Base-by-base conservation (phyloP, 768 basidiomycete species). In the Hebeloma cylindrosporum region DNA sequence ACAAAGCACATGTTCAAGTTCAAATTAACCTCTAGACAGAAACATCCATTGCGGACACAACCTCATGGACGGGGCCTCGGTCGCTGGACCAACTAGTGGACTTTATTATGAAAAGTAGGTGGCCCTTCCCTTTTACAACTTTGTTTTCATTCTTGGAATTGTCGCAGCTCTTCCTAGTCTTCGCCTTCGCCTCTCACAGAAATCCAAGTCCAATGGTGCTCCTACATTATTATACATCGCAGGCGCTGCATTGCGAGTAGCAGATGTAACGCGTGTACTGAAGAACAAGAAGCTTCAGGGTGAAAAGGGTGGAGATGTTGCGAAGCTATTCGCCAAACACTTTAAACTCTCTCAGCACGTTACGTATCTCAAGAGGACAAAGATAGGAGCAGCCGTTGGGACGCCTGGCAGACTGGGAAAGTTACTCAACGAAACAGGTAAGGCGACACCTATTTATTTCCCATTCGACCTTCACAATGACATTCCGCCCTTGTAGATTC, bases 311-410 rank as follows among this genome's bases (percentile, higher is more conserved):
- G 92, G 89, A 8, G 91, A 95, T 52, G 85, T 96, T 23, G 93
- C 88, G 16, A 97, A 97, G 64, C 78, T 99, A 20, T 98, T 98
- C 57, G 92, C 94, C 22, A 93, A 86, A 65, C 94, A 98, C 61
- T 83, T 95, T 68, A 96, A 94, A 67, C 71, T 94, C 29, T 71
- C 84, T 37, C 89, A 94, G 45, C 94, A 98, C 63, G 80, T 88
- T 58, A 71, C 80, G 11, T 90, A 93, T 68, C 74, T 98, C 57
- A 75, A 77, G 58, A 77, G 81, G 53, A 94, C 92, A n/a, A 89
- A 85, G 61, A 79, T 97, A 34, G 87, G 85, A 16, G 77, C 86
- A 30, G 95, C 92, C 14, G 90, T 88, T 20, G 95, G 95, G 14
- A 99, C 95, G 2, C 94, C 95, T 18, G 87, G 88, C 21, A 77